Conservation (phyloP, 73 alveolate species). For the Paraurostyla sp. region DNA sequence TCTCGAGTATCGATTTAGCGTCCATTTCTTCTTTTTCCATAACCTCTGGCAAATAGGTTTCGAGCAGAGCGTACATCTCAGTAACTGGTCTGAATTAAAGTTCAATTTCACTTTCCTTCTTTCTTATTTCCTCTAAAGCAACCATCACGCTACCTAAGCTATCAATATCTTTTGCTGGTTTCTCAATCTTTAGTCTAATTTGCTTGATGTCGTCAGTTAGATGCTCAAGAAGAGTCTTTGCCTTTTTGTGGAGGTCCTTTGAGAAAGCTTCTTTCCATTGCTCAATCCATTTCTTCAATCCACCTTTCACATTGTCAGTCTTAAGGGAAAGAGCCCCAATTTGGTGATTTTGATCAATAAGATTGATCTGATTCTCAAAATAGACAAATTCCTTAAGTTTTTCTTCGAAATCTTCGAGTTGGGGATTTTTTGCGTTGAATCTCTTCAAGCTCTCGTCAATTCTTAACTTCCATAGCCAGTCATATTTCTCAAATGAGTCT, state of each 20-base stretch:
- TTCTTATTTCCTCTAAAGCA: constrained; percentile 98
- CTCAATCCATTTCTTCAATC: constrained; percentile 79
- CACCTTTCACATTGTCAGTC: constrained; percentile 82
- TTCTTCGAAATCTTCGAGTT: constrained; percentile 98
- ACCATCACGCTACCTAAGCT: constrained; percentile 98
- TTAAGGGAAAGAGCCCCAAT: constrained; percentile 98
- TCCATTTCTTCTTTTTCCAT: constrained; percentile 96
- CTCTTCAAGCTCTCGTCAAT: constrained; percentile 95
- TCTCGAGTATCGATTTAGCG: constrained; percentile 89
- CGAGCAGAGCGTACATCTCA: constrained; percentile 96
- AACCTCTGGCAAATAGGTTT: constrained; percentile 89
- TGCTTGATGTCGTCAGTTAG: constrained; percentile 80
- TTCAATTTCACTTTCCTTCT: constrained; percentile 98
- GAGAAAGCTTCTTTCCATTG: constrained; percentile 90
- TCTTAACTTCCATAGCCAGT: constrained; percentile 99
- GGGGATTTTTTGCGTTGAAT: constrained; percentile 96
- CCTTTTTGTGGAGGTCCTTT: constrained; percentile 96
- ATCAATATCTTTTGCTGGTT: constrained; percentile 97
- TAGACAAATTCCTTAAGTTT: constrained; percentile 92
- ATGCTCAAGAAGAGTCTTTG: constrained; percentile 91
- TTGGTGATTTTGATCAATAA: constrained; percentile 89
- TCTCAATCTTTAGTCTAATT: constrained; percentile 71
- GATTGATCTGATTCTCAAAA: constrained; percentile 93
- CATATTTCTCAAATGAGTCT: constrained; percentile 96
- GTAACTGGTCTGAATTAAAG: constrained; percentile 97